Conservation (phyloP, 768 basidiomycete species). For the Suillus bovinus region DNA sequence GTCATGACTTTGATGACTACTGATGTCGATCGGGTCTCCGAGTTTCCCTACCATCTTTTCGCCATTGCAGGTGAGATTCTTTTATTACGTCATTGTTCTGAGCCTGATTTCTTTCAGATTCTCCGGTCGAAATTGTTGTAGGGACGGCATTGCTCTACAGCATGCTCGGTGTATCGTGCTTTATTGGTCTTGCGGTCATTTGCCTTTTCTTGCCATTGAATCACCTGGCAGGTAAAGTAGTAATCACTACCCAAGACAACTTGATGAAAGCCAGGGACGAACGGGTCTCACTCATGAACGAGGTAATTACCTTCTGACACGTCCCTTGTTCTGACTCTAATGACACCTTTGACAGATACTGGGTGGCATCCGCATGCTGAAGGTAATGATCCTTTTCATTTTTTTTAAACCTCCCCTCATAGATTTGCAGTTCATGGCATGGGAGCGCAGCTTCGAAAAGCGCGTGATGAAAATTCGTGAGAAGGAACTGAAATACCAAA, state of each 20-base stretch:
- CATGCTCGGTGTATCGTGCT: constrained; percentile 76
- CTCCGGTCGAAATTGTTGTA: constrained; percentile 76
- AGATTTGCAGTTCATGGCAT: constrained; percentile 78
- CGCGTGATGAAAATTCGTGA: constrained; percentile 71
- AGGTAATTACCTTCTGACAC: constrained; percentile 37
- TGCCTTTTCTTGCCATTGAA: constrained; percentile 76
- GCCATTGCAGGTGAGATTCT: constrained; percentile 60
- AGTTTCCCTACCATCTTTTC: constrained; percentile 80
- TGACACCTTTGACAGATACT: constrained; percentile 48
- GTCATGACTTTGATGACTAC: constrained; percentile 97
- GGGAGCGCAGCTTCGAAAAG: constrained; percentile 88
- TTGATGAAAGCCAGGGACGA: constrained; percentile 93
- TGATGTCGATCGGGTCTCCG: constrained; percentile 87
- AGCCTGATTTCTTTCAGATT: constrained; percentile 44
- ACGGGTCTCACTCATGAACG: constrained; percentile 90
- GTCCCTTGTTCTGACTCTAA: not conserved
- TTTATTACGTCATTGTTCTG: not conserved
- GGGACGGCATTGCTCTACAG: constrained; percentile 76
- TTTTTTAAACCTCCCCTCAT: not conserved
- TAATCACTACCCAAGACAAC: constrained; percentile 77
- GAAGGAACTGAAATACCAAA: constrained; percentile 82
- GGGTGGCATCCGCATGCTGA: constrained; percentile 90
- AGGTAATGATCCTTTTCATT: constrained; percentile 35
- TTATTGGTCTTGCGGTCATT: constrained; percentile 76
- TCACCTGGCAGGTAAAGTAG: constrained; percentile 79